Evolutionary conservation across 306 rosid genomes (phyloP), one percentile per base, ranked within the genome.

Genomic region (Fagus sylvatica): DNA sequence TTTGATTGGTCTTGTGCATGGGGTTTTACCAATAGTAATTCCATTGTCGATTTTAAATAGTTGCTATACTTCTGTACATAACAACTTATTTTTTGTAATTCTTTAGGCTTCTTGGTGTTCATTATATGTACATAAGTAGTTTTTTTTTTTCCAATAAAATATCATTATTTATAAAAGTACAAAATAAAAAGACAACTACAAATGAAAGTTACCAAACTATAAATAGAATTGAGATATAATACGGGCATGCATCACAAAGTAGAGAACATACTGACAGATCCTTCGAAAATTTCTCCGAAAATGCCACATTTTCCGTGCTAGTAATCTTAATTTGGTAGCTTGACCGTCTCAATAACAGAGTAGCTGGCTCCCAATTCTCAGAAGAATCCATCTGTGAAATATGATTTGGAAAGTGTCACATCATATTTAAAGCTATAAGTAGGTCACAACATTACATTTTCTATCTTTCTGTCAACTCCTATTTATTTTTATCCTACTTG

Each of bases 351-450:
- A 95, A 85, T 81, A 66, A 71, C 49, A 95, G 73, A 56, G 97
- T 86, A 40, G 97, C 87, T 77, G 78, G 86, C 83, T 95, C 98
- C 96, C 97, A 95, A 79, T 85, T 90, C 65, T 95, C 99, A 40
- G 97, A 84, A 85, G 96, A 84, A 74, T 95, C 98, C 79, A 79
- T 83, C 98, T 94, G 78, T 69, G n/a, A 64, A 34, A 76, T 43
- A 82, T 56, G 55, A 75, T 36, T 68, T 46, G 6, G 19, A 76
- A 85, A 73, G 82, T 49, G 69, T 75, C 8, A 55, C 53, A 65
- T n/a, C 60, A 16, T 16, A 73, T 42, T 68, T 65, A 53, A 76
- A 42, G 42, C 28, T 42, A n/a, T 66, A 19, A 17, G 12, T 46
- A 37, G 71, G 43, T 10, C 39, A 30, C 39, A 66, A 70, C 4